Conservation (phyloP, 768 basidiomycete genomes). For the Daedalea quercina region DNA sequence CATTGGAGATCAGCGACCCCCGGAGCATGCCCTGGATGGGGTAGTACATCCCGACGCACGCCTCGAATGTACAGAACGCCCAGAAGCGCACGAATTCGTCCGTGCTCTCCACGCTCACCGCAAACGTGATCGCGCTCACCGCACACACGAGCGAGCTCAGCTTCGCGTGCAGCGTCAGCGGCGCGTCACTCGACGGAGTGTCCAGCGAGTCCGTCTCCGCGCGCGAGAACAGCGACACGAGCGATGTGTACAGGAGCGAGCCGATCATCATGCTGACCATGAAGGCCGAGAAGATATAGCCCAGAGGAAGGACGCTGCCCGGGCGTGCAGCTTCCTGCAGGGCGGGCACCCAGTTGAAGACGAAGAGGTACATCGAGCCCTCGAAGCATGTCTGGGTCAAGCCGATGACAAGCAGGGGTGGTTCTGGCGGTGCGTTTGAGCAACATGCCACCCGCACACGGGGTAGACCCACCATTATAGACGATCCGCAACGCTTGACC, state of each 20-base stretch:
- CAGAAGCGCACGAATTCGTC: conserved; percentile 53
- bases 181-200: conserved; percentile 25
- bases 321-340: conserved; percentile 54
- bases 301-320: conserved; percentile 48
- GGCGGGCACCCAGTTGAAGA: conserved; percentile 77
- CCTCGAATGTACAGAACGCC: conserved; percentile 72
- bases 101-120: conserved; percentile 36
- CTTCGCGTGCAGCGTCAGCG: conserved; percentile 57
- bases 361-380: conserved; percentile 82
- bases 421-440: conserved; percentile 33
- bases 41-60: conserved; percentile 75
- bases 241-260: conserved; percentile 57
- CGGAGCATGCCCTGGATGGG: conserved; percentile 72
- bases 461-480: conserved; percentile 31
- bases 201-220: conserved; percentile 6
- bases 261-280: conserved; percentile 84
- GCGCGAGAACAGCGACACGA: conserved; percentile 22
- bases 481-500: conserved; percentile 54
- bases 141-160: conserved; percentile 60
- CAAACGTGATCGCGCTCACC: conserved; percentile 48
- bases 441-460: neutral
- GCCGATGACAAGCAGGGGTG: conserved; percentile 55
- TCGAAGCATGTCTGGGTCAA: conserved; percentile 78
- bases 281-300: conserved; percentile 75
- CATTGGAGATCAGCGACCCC: conserved; percentile 59